Conservation (phyloP, 805 yeast species). For the Pichia kluyveri region DNA sequence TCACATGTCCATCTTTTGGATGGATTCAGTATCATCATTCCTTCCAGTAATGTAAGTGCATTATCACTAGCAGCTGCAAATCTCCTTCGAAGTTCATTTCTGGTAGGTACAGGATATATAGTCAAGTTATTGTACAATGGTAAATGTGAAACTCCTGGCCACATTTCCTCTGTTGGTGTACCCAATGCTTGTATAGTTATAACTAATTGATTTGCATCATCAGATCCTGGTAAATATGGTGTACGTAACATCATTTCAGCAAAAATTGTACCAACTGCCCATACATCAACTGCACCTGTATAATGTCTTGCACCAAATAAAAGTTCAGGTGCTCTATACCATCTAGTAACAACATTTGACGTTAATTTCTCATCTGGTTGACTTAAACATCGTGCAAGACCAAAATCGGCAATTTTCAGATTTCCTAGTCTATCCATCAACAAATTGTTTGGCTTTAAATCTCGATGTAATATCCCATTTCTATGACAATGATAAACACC, state of each 20-base stretch:
- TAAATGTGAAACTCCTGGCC: constrained; percentile 83
- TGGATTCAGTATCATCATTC: constrained; percentile 73
- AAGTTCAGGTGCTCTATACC: constrained; percentile 97
- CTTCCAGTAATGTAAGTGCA: constrained; percentile 68
- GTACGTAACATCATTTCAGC: constrained; percentile 93
- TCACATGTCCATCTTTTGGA: constrained; percentile 57
- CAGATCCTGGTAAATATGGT: constrained; percentile 90
- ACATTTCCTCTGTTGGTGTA: constrained; percentile 82
- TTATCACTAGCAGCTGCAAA: constrained; percentile 86
- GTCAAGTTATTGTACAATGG: constrained; percentile 68
- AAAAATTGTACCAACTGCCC: constrained; percentile 96
- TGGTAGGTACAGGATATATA: constrained; percentile 75
- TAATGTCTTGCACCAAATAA: constrained; percentile 84
- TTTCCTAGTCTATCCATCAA: constrained; percentile 81
- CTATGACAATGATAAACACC: constrained; percentile 96
- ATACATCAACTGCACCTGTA: constrained; percentile 80
- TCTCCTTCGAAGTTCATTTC: constrained; percentile 69
- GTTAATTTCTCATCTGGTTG: constrained; percentile 71
- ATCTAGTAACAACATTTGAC: constrained; percentile 91
- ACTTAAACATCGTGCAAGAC: constrained; percentile 81
- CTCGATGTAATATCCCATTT: constrained; percentile 83
- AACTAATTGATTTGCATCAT: constrained; percentile 82
- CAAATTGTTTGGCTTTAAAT: constrained; percentile 87
- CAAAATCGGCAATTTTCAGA: constrained; percentile 94
- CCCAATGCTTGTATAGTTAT: constrained; percentile 95